Evolutionary conservation across 768 basidiomycete genomes (phyloP), one percentile per base, ranked within the genome.

Genomic region (Tulasnella calospora): DNA sequence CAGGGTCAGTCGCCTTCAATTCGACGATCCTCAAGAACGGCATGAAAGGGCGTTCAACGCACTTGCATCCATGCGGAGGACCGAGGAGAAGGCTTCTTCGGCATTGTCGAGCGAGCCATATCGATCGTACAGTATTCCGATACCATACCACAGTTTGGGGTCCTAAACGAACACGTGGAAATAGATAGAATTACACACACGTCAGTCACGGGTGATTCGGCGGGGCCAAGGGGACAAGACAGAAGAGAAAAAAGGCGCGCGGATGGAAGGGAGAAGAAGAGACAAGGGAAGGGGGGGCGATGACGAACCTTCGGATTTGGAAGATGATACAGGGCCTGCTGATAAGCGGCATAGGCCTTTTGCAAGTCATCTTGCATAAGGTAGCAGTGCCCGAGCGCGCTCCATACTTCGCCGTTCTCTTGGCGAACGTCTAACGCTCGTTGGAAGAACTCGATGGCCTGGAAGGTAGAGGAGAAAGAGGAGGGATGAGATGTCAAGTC

Each of bases 301-400:
- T 33, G 78, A 82, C 84, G 38, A 81, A 93, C 94, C 88, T 98
- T 98, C 21, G 97, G 97, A 82, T 97, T 96, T 2, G 95, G 95
- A 47, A 99, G 90, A 80, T 96, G 89, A 84, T 97, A 98, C 33
- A 99, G 89, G 2, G 98, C 98, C 84, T 99, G 97, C 85, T 99
- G 96, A 85, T 99, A 99, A 21, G 98, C 96, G 0, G 94, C 92
- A 85, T 99, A 99, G 0, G 98, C 98, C 87, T 97, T 98, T 86
- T 97, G 96, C 70, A 99, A 90, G 86, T 99, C 96, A 83, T 99
- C 98, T 83, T 98, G 96, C 97, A 98, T 99, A 79, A 99, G 91
- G 85, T 97, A 96, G 85, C 97, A 99, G 82, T 99, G 96, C 41
- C 95, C 96, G 79, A 99, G 89, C 0, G 96, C 95, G 82, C 94